Evolutionary conservation across 768 basidiomycete genomes (phyloP).

Genomic region (Lentinus tigrinus): DNA sequence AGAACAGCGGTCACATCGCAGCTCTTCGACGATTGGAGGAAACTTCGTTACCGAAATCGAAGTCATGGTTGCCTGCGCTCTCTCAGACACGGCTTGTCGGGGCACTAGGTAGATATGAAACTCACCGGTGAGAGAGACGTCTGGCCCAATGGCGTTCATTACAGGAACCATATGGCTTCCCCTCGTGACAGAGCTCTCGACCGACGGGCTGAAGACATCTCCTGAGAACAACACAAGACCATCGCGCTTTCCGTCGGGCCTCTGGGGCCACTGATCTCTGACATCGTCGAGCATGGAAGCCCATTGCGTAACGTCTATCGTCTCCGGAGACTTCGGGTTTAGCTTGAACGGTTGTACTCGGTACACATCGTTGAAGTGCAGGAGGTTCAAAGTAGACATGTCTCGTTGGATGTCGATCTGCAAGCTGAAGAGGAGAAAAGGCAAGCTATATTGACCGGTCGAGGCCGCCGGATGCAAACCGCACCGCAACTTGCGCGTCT

Average conservation of each 20-base stretch:
- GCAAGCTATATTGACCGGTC: neutral
- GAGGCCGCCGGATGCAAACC: neutral
- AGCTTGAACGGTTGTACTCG: slow-evolving; percentile 76
- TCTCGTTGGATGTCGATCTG: neutral
- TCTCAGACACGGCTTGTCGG: neutral
- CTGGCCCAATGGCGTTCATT: slow-evolving; percentile 77
- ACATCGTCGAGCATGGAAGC: slow-evolving; percentile 66
- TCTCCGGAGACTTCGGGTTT: slow-evolving; percentile 46
- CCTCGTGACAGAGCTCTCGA: slow-evolving; percentile 84
- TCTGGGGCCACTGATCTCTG: slow-evolving; percentile 53
- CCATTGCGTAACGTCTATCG: slow-evolving; percentile 88
- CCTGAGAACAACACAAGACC: slow-evolving; percentile 87
- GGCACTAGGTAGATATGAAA: neutral
- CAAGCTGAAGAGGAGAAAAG: neutral
- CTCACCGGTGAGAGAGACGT: slow-evolving; percentile 78
- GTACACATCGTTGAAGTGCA: slow-evolving; percentile 86
- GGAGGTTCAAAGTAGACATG: slow-evolving; percentile 43
- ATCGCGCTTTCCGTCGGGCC: slow-evolving; percentile 52
- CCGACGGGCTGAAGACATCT: slow-evolving; percentile 83
- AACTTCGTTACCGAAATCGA: slow-evolving; percentile 68
- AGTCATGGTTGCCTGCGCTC: slow-evolving; percentile 81
- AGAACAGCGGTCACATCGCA: neutral
- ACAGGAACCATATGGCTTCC: slow-evolving; percentile 94
- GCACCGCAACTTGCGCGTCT: neutral
- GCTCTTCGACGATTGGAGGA: neutral